Base-by-base conservation (phyloP, 352 stramenopile species). In the Phytopythium montanum region DNA sequence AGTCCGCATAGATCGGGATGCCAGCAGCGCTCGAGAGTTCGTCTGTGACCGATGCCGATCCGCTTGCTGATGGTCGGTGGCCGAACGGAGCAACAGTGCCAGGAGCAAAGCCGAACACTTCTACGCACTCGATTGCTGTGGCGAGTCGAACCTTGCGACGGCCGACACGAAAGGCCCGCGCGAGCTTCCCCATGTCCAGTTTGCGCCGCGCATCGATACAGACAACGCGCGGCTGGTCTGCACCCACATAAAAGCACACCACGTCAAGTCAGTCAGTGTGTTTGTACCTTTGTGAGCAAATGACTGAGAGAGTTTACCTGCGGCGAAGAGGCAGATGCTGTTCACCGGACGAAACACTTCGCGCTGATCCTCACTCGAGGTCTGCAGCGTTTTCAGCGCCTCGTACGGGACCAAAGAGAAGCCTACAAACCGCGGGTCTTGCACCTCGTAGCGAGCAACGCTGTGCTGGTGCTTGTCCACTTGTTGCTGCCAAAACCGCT, bases 281-380 rank as follows among this genome's bases (percentile, higher is more conserved):
- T n/a, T 21, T n/a, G 39, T n/a, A 46, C 19, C 12, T 46, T 21
- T 4, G 21, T 1, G 9, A 9, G 3, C 39, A 10, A 5, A 46
- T 25, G 39, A 46, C 12, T 25, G 3, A 8, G 14, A 14, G 14
- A 46, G 21, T 51, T 28, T 55, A 87, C 79, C 76, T 57, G 80
- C 69, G 19, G 75, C 68, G 13, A 90, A 87, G 51, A 90, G 71
- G 62, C 82, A 92, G 25, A 92, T 86, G 33, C 76, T 87, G 64
- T 92, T 92, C 45, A 87, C 66, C 38, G 54, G 44, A 6, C 65
- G 29, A 39, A 69, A 73, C 44, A 62, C 16, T 5, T 26, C 54
- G 14, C 45, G 28, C 19, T 36, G 23, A 41, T 26, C 13, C 9
- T 33, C 16, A 23, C 46, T 33, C 21, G 23, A n/a, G 2, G 39